Evolutionary conservation across 2,329 filamentous ascomycete genomes (phyloP).

Genomic region (Cladophialophora exuberans): DNA sequence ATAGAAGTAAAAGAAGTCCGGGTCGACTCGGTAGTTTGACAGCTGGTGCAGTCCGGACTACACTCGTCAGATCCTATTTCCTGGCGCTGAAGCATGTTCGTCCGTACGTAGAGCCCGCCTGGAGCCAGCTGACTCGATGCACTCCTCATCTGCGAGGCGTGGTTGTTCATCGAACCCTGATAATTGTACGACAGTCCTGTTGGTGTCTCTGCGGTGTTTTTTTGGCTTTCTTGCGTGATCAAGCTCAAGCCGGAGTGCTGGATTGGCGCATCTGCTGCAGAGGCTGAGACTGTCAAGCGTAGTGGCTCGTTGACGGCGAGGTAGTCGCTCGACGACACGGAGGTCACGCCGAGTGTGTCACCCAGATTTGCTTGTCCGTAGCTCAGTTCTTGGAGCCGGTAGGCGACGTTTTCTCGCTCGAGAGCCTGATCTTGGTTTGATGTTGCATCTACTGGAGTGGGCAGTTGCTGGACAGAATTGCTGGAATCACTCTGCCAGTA

Average conservation of each 20-base stretch:
- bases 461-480: constrained; percentile 10
- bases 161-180: constrained; percentile 15
- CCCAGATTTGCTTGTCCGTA: constrained; percentile 38
- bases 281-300: not conserved
- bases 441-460: constrained; percentile 9
- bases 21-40: constrained; percentile 24
- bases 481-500: constrained; percentile 17
- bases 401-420: constrained; percentile 30
- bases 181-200: constrained; percentile 20
- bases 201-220: constrained; percentile 12
- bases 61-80: constrained; percentile 20
- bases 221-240: constrained; percentile 15
- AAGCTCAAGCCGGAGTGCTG: constrained; percentile 2
- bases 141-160: constrained; percentile 15
- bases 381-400: constrained; percentile 36
- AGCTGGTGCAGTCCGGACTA: constrained; percentile 24
- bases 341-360: constrained; percentile 22
- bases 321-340: constrained; percentile 1
- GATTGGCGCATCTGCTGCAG: constrained; percentile 1
- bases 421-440: constrained; percentile 27
- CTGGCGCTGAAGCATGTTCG: constrained; percentile 15
- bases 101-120: constrained; percentile 23
- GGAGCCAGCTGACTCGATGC: constrained; percentile 17
- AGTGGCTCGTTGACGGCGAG: constrained; percentile 14
- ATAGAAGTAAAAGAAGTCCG: constrained; percentile 21